phyloP scores from a whole-genome alignment of 1,284 basidiomycete species.

The Phylloboletellus chloephorus region DNA sequence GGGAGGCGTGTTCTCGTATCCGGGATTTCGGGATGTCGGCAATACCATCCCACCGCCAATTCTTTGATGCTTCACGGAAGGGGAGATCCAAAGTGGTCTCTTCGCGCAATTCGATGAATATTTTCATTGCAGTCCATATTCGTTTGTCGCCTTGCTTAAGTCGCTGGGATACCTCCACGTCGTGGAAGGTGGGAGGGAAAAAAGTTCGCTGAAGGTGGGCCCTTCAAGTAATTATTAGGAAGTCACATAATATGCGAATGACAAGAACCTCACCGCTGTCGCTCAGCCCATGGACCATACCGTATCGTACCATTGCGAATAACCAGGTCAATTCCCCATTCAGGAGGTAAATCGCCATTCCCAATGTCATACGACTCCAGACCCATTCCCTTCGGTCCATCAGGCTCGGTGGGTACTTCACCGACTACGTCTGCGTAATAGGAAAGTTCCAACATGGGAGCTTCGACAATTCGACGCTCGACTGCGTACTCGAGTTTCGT shows the following conservation, averaged over 20 bases:
- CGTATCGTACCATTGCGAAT: constrained; percentile 68
- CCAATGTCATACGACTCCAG: constrained; percentile 64
- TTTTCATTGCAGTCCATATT: constrained; percentile 71
- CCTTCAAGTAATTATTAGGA: constrained; percentile 35
- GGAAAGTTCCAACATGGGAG: constrained; percentile 66
- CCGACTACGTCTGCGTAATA: constrained; percentile 82
- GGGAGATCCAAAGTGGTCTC: constrained; percentile 76
- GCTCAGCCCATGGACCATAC: constrained; percentile 94
- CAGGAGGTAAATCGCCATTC: constrained; percentile 83
- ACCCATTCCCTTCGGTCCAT: constrained; percentile 33
- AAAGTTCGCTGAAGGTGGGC: constrained; percentile 74
- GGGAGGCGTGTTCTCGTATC: constrained; percentile 61
- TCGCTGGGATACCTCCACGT: constrained; percentile 49
- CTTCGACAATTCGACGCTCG: constrained; percentile 77
- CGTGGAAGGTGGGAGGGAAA: constrained; percentile 74
- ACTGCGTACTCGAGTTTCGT: constrained; percentile 76
- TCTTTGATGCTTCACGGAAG: constrained; percentile 84
- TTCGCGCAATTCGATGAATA: constrained; percentile 76
- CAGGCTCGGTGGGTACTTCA: constrained; percentile 45
- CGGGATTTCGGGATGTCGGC: constrained; percentile 45
- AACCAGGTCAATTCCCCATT: constrained; percentile 87
- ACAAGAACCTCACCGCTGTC: constrained; percentile 60
- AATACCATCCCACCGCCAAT: constrained; percentile 80
- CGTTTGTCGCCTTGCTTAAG: constrained; percentile 74
- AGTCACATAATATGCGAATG: not conserved